Evolutionary conservation across 495 filamentous ascomycete genomes (phyloP), one percentile per base, ranked within the genome.

Genomic region (Hypoxylon cercidicola): DNA sequence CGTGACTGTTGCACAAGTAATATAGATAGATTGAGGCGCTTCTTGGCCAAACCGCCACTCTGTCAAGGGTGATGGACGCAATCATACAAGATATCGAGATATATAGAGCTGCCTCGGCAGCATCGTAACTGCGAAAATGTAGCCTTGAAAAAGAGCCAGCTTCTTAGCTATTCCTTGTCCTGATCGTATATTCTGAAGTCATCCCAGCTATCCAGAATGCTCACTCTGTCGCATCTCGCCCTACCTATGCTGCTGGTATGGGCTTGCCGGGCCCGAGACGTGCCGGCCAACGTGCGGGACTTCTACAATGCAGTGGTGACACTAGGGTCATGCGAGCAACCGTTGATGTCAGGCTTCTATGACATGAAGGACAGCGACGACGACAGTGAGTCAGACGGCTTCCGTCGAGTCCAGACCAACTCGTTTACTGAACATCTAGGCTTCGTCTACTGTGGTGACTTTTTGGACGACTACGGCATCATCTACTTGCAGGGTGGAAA

Each of bases 381-480:
- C 57, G 21, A 52, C 43, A 58, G 55, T 58, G 16, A 58, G 55
- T 47, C 18, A n/a, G 18, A 25, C 9, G n/a, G 16, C 18, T 12
- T 6, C 10, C 8, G n/a, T n/a, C 39, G 34, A 39, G 1, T 32
- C 1, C 2, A 15, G 15, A 52, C 1, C 19, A 40, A n/a, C n/a
- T n/a, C n/a, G 20, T 10, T 12, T 32, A 7, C 39, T 45, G 15
- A 55, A 16, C 30, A 32, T 43, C 21, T 39, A 55, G 53, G 53
- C 53, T 59, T 59, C 55, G 45, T 13, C 16, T 59, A 59, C 45
- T 59, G 55, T 13, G 55, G 55, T 18, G 55, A 59, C 55, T 37
- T 50, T 16, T 10, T 50, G 8, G 45, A 59, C 11, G 55, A 59
- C 34, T 59, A 49, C 25, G 55, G 47, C 43, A 51, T 59, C 28